Evolutionary conservation across 306 rosid genomes (phyloP).

Genomic region (Crotalaria pallida): DNA sequence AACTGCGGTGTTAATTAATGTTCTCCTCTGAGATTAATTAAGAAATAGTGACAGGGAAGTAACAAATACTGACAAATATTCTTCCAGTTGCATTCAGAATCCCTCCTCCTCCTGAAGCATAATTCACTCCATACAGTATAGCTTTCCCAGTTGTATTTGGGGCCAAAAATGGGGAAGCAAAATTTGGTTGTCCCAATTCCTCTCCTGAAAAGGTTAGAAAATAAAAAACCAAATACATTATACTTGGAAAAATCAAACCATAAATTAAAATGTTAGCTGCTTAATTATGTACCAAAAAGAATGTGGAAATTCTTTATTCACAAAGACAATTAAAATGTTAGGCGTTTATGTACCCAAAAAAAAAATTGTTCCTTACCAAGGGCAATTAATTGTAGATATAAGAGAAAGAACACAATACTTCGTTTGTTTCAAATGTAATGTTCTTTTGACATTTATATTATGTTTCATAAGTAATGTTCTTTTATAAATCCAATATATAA

Average conservation of each 20-base stretch:
- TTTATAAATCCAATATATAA: too few relatives aligned
- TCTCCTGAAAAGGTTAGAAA: conserved; percentile 45
- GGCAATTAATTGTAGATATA: background rate
- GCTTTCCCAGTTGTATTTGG: conserved; percentile 74
- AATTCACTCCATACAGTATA: conserved; percentile 71
- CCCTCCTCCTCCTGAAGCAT: conserved; percentile 98
- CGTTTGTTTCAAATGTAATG: too few relatives aligned
- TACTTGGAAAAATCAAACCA: background rate
- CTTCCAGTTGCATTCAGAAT: conserved; percentile 92
- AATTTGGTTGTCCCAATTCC: conserved; percentile 69
- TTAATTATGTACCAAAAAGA: background rate
- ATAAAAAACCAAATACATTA: background rate
- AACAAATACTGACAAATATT: conserved; percentile 60
- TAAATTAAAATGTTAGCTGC: background rate
- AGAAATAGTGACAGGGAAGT: background rate
- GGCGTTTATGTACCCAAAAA: background rate
- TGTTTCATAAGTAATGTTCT: too few relatives aligned
- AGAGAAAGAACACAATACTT: background rate
- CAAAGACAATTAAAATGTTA: background rate
- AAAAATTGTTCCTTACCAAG: background rate
- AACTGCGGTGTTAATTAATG: too few relatives aligned
- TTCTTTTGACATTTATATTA: too few relatives aligned
- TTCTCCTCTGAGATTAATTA: background rate
- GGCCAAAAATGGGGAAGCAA: conserved; percentile 68
- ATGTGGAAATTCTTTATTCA: background rate